A percentile compares a stretch with the other conserved stretches of the same genome.
Evolutionary conservation across 441 rosid genomes (phyloP).

Genomic region (Pelargonium australe): DNA sequence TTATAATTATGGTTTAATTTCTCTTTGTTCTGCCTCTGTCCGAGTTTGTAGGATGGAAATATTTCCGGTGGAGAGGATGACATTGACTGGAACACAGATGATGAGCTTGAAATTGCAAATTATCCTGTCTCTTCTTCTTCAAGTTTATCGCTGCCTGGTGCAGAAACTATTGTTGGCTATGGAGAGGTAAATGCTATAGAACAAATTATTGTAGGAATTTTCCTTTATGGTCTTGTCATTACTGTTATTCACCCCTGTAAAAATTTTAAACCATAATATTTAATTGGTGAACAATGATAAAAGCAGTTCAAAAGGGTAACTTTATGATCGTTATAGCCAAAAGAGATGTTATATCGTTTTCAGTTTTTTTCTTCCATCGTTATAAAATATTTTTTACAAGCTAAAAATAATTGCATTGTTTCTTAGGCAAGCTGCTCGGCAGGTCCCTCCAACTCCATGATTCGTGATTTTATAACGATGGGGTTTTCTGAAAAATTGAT

Average conservation of each 20-base stretch:
- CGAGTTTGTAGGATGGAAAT: conserved; percentile 32
- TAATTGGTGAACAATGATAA: background rate
- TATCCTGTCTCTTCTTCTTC: conserved; percentile 27
- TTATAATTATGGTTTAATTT: background rate
- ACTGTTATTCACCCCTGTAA: background rate
- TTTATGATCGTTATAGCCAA: background rate
- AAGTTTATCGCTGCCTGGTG: conserved; percentile 24
- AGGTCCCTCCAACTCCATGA: conserved; percentile 42
- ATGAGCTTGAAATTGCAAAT: conserved; percentile 53
- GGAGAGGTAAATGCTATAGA: conserved; percentile 27
- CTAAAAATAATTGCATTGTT: conserved; percentile 21
- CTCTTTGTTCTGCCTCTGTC: background rate
- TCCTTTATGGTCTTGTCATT: background rate
- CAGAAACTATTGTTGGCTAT: conserved; percentile 27
- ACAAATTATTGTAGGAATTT: background rate
- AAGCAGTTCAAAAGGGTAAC: background rate
- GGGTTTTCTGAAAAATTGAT: conserved; percentile 55
- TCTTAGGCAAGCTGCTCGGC: conserved; percentile 40
- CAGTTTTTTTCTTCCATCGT: background rate
- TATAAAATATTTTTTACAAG: background rate
- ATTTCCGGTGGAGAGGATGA: conserved; percentile 32
- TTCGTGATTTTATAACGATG: conserved; percentile 55
- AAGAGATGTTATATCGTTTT: background rate
- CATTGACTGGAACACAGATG: conserved; percentile 57
- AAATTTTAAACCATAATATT: background rate